Base-by-base conservation (phyloP, 768 basidiomycete species). In the Pholiota conissans region DNA sequence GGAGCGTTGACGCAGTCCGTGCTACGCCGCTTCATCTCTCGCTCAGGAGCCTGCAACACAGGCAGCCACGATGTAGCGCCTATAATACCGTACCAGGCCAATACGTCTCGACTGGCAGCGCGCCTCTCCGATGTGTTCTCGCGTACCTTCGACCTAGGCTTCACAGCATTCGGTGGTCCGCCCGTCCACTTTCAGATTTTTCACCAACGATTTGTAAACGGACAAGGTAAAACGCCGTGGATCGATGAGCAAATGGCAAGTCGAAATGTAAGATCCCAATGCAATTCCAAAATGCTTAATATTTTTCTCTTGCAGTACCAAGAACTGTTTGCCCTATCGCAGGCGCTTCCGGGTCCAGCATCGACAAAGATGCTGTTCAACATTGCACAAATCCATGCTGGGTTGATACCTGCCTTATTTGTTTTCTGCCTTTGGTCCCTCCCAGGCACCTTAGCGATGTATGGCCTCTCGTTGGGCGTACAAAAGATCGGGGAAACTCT, bases 371-470 rank as follows among this genome's bases (percentile, higher is more conserved):
- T 83, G 70, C 73, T 79, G 0, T 81, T 81, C 68, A 73, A 68
- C 32, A 79, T 83, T 27, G 74, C 71, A 0, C 71, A 75, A 18
- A 71, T 79, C 18, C 76, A 73, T 35, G 75, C 76, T 28, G 81
- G 81, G 8, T 47, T 71, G 30, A 52, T 78, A 8, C 71, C 79
- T 28, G 79, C 76, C 16, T 42, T 79, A 11, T 61, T 79, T 10
- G 73, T 74, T 20, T 79, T 80, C 66, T 57, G 76, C 16, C 56
- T 79, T 27, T 77, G 79, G 76, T 74, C 77, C 3, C 67, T 80
- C n/a, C 83, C 83, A 2, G 78, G 77, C 8, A 78, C 79, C 5
- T 57, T 75, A 10, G 76, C 73, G 3, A 83, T 84, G 81, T 78
- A 74, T 26, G 74, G 67, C 18, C 65, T 83, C 7, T 75, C 75